Percentiles rank a stretch among this genome's conserved stretches.
Evolutionary conservation across 306 rosid species (phyloP).

Genomic region (Fagus crenata): DNA sequence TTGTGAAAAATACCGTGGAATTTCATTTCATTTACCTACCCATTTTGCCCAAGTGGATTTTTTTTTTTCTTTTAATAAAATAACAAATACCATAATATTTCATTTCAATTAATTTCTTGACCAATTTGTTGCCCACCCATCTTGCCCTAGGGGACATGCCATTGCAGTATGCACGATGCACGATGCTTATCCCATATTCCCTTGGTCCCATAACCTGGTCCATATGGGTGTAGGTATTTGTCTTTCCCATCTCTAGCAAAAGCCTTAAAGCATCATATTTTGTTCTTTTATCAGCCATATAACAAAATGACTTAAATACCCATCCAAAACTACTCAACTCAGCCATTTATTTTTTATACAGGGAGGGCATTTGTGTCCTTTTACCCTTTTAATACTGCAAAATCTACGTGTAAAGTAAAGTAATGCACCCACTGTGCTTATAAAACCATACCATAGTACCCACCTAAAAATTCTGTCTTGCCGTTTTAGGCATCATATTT

Average conservation of each 20-base stretch:
- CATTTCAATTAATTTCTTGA: too few species aligned
- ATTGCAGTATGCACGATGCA: too few species aligned
- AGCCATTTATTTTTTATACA: not conserved
- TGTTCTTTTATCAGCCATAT: not conserved
- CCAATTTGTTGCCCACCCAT: too few species aligned
- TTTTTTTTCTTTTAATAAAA: too few species aligned
- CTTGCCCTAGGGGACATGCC: too few species aligned
- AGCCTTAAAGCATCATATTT: not conserved
- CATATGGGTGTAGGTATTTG: conserved; percentile 17
- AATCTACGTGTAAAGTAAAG: conserved; percentile 41
- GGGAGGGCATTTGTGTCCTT: conserved; percentile 18
- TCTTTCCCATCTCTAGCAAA: conserved; percentile 6
- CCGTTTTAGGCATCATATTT: not conserved
- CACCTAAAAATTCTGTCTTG: too few species aligned
- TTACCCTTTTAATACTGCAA: conserved; percentile 25
- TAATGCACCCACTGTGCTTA: conserved; percentile 23
- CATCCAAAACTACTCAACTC: not conserved
- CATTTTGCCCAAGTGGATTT: not conserved
- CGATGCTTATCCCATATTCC: too few species aligned
- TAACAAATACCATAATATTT: too few species aligned
- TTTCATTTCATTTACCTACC: not conserved
- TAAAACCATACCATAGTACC: not conserved
- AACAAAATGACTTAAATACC: not conserved
- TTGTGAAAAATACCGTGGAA: not conserved
- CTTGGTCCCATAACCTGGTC: not conserved